Evolutionary conservation across 768 basidiomycete species (phyloP), one percentile per base, ranked within the genome.

Genomic region (Kwoniella europaea): DNA sequence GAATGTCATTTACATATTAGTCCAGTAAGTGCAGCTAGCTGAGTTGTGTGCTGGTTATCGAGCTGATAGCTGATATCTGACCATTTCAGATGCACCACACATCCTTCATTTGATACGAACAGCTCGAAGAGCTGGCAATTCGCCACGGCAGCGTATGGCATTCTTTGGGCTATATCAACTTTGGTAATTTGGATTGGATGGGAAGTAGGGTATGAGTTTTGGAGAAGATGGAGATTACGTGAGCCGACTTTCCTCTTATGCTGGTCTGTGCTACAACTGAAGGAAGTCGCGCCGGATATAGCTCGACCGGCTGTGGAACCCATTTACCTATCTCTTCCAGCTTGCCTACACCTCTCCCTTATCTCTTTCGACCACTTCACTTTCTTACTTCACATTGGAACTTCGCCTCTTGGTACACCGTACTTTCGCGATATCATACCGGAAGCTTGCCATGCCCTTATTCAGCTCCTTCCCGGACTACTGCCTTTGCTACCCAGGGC

Each of bases 401-500:
- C 86, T 71, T 88, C 90, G 29, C 91, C 92, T 1, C 74, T 76
- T 16, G 64, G 58, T 58, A 81, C 79, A 12, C 56, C 88, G 86
- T 66, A 78, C 69, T 61, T 86, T 68, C 85, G 86, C 57, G 87
- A 89, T 71, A 87, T 87, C 67, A 84, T 94, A 55, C 91, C 93
- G n/a, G 93, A 96, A 84, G 90, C 90, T 15, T 92, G 88, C 80
- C 92, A 89, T 86, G 89, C 89, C 78, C 91, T 92, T 74, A 89
- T 93, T 1, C 94, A 96, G 85, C 93, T 94, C 79, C 81, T 91
- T 44, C 91, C 93, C 4, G 92, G 91, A 0, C 89, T 94, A 53
- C 87, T 89, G 10, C 87, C 93, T n/a, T 87, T 94, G 53, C 85
- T 96, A 20, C 94, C 94, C 27, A 88, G 94, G 69, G 92, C 92